Evolutionary conservation across 129 eudicot species (phyloP), one percentile per base, ranked within the genome.

Genomic region (Escallonia herrerae): DNA sequence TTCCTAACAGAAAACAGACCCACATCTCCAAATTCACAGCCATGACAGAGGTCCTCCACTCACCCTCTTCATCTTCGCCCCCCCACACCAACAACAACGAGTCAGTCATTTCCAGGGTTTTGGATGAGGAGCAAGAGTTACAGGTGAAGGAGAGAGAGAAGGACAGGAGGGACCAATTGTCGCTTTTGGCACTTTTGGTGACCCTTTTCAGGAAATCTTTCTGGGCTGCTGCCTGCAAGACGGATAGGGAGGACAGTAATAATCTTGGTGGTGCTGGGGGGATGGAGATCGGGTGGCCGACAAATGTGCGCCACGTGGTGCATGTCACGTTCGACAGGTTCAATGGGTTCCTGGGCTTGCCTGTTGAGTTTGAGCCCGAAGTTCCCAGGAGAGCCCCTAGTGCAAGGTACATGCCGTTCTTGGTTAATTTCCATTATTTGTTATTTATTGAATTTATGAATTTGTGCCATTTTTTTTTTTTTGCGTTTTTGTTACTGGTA

Each of bases 301-400:
- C 95, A 2, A 79, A 91, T 83, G 97, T 87, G 41, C 89, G 86
- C 63, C 97, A 91, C 80, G 97, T 91, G 70, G 89, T 91, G 13
- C 97, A 91, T 81, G 97, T 87, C 5, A 91, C 97, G 6, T 91
- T 91, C 60, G 97, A 91, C 69, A 83, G 96, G 80, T 91, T 91
- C 73, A 80, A 87, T 79, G 97, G 97, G 22, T 91, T 91, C 83
- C 76, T 91, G 76, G 97, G 97, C 33, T 76, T 91, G 86, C 97
- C 97, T 79, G 95, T 83, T 68, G 97, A 91, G 65, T 91, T 91
- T 73, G 96, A 91, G 72, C 97, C 95, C 75, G 96, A 91, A 70
- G 89, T 87, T 37, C 91, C 85, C 49, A 71, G 84, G 57, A 85
- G 96, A 72, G 89, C 97, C 50, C 97, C 97, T 56, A 91, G 97